Evolutionary conservation across 2,329 filamentous ascomycete species (phyloP).

Genomic region (Pseudogymnoascus sp.): DNA sequence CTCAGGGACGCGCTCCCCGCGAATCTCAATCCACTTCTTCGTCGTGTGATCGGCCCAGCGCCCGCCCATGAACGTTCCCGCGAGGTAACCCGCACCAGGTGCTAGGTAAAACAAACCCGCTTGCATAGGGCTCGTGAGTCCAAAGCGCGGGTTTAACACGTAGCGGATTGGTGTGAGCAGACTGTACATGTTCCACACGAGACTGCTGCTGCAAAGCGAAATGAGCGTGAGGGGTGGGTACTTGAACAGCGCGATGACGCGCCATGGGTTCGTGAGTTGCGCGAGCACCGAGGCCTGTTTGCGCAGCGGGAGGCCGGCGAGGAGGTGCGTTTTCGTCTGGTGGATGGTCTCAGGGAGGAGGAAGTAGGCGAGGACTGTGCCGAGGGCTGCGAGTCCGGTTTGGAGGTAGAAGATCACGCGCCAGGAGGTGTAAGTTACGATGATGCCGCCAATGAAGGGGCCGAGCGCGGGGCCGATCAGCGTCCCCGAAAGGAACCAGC

Average conservation of each 20-base stretch:
- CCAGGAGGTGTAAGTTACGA: slow-evolving; percentile 68
- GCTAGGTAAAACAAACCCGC: slow-evolving; percentile 68
- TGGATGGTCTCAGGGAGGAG: slow-evolving; percentile 68
- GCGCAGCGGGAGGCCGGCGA: slow-evolving; percentile 44
- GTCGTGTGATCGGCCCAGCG: slow-evolving; percentile 61
- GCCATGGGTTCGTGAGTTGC: slow-evolving; percentile 58
- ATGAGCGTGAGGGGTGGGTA: slow-evolving; percentile 62
- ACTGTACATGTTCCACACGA: slow-evolving; percentile 71
- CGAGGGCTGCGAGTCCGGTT: slow-evolving; percentile 55
- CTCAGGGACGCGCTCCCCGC: slow-evolving; percentile 56
- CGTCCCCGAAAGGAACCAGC: slow-evolving; percentile 65
- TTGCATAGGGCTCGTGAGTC: slow-evolving; percentile 57
- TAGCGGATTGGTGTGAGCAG: slow-evolving; percentile 64
- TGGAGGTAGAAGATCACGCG: slow-evolving; percentile 72
- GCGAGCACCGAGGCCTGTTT: slow-evolving; percentile 48
- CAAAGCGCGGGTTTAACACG: slow-evolving; percentile 65
- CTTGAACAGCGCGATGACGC: slow-evolving; percentile 54
- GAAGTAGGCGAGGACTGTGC: slow-evolving; percentile 52
- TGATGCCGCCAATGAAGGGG: slow-evolving; percentile 64
- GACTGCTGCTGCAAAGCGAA: slow-evolving; percentile 49
- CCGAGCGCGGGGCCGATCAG: slow-evolving; percentile 65
- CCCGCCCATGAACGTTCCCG: slow-evolving; percentile 65
- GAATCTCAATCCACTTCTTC: slow-evolving; percentile 53
- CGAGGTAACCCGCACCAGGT: slow-evolving; percentile 60
- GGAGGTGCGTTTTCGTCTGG: slow-evolving; percentile 52